These are phyloP conservation scores for Carex littledalei DNA, from an alignment of 176 grass and related monocot species.

Conservation along the genomic window DNA sequence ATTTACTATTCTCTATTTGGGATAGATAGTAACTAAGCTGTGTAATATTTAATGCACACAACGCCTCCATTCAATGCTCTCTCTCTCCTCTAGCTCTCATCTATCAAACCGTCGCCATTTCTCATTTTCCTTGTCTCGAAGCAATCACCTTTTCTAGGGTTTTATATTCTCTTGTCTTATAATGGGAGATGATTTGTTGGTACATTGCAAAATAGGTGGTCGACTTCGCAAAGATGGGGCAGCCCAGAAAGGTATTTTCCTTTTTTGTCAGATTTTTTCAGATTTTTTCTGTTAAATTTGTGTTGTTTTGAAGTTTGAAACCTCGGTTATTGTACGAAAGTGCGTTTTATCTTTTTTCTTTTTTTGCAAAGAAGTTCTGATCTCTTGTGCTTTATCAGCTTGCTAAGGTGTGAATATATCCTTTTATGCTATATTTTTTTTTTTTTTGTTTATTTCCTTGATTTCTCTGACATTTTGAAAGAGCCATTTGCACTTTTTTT, in stretches of 20 bases:
- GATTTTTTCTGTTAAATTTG: neutral
- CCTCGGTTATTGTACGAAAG: neutral
- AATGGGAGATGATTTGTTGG: slow-evolving; percentile 20
- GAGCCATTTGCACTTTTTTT: neutral
- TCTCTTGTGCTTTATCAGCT: neutral
- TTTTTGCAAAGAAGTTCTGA: neutral
- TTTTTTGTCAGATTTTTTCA: slow-evolving; percentile 7
- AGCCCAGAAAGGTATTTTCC: slow-evolving; percentile 2
- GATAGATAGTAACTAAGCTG: neutral
- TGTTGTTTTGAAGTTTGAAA: neutral
- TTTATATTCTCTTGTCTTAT: neutral
- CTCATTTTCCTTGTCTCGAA: slow-evolving; percentile 5
- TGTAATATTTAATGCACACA: neutral
- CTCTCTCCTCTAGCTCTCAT: neutral
- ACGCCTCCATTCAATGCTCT: neutral
- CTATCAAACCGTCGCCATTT: slow-evolving; percentile 12
- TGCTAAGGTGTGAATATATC: neutral
- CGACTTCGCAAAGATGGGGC: neutral
- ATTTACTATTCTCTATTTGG: neutral
- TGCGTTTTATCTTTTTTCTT: neutral
- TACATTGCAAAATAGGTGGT: neutral
- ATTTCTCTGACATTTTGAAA: neutral
- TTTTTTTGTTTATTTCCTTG: slow-evolving; percentile 2
- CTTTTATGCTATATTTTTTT: neutral
- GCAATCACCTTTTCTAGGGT: neutral